Percentiles rank a stretch among this genome's conserved stretches.
Evolutionary conservation across 1,284 basidiomycete genomes (phyloP).

Genomic region (Xerocomus minutiporus): DNA sequence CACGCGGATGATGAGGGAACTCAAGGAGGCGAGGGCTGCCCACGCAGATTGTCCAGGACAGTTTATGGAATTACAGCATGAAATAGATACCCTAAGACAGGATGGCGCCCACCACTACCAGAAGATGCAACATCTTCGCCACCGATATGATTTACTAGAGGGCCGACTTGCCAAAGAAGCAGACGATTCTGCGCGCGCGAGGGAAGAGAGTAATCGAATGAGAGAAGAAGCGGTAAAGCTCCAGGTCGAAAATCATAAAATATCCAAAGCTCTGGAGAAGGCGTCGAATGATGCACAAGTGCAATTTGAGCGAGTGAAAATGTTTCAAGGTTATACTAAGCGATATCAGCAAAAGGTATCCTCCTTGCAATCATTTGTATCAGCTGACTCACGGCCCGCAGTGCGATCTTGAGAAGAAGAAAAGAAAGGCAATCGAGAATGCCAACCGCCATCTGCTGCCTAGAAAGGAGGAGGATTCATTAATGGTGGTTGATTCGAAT

Average conservation of each 20-base stretch:
- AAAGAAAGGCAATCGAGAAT: slow-evolving; percentile 25
- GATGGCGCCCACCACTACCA: slow-evolving; percentile 9
- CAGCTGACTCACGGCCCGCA: slow-evolving; percentile 9
- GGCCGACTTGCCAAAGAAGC: slow-evolving; percentile 11
- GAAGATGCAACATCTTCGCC: slow-evolving; percentile 12
- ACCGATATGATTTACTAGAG: slow-evolving; percentile 14
- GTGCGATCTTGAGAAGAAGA: slow-evolving; percentile 26
- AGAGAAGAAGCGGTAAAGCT: slow-evolving; percentile 20
- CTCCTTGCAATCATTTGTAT: not conserved
- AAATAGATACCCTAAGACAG: slow-evolving; percentile 12
- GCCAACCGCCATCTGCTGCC: slow-evolving; percentile 4
- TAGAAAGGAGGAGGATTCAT: slow-evolving; percentile 27
- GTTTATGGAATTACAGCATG: slow-evolving; percentile 12
- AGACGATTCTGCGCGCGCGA: slow-evolving; percentile 3
- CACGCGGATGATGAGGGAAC: slow-evolving; percentile 13
- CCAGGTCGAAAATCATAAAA: slow-evolving; percentile 25
- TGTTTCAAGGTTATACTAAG: slow-evolving; percentile 20
- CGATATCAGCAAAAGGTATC: slow-evolving; percentile 19
- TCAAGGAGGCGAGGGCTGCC: slow-evolving; percentile 10
- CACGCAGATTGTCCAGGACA: slow-evolving; percentile 15
- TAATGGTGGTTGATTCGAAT: slow-evolving; percentile 29
- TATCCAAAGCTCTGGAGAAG: slow-evolving; percentile 14
- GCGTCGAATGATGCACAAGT: slow-evolving; percentile 15
- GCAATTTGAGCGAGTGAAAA: slow-evolving; percentile 19
- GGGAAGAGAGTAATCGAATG: slow-evolving; percentile 12